phyloP scores from a whole-genome alignment of 345 rosid genomes.

The Corchorus capsularis region DNA sequence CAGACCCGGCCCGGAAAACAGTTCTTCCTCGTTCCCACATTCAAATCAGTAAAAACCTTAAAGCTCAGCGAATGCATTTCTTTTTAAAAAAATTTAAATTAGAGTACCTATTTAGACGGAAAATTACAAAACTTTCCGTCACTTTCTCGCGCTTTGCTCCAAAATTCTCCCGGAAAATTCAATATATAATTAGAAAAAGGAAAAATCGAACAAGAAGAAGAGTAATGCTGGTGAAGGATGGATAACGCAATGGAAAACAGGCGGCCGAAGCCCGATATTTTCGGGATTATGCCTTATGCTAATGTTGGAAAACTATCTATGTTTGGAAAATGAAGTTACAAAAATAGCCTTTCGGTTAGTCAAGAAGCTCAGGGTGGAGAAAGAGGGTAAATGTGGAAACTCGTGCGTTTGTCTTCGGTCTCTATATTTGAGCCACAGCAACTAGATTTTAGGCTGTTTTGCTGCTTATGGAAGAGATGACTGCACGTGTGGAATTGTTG shows the following conservation, averaged over 20 bases:
- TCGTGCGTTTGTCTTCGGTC: background rate
- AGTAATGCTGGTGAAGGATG: too few species aligned
- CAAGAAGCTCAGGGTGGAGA: background rate
- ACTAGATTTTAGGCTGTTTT: background rate
- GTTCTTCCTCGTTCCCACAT: slow-evolving; percentile 23
- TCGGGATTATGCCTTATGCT: too few species aligned
- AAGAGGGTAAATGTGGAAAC: background rate
- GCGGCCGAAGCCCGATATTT: too few species aligned
- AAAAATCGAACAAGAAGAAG: background rate
- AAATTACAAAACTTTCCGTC: background rate
- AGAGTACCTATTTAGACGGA: background rate
- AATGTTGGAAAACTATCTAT: too few species aligned
- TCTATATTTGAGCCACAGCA: background rate
- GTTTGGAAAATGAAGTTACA: too few species aligned
- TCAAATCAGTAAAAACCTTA: slow-evolving; percentile 37
- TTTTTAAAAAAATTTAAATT: background rate
- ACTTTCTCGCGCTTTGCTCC: background rate
- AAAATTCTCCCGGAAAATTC: background rate
- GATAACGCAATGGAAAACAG: too few species aligned
- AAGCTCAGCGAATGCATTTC: slow-evolving; percentile 47
- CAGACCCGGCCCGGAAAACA: slow-evolving; percentile 21
- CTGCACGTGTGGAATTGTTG: slow-evolving; percentile 17
- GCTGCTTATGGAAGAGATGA: slow-evolving; percentile 22
- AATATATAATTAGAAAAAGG: background rate
- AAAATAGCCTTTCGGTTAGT: background rate